A percentile compares a stretch with the other conserved stretches of the same genome.
These are phyloP conservation scores for Claviceps fusiformis DNA, from an alignment of 2,329 filamentous ascomycete species.

Conservation along the genomic window DNA sequence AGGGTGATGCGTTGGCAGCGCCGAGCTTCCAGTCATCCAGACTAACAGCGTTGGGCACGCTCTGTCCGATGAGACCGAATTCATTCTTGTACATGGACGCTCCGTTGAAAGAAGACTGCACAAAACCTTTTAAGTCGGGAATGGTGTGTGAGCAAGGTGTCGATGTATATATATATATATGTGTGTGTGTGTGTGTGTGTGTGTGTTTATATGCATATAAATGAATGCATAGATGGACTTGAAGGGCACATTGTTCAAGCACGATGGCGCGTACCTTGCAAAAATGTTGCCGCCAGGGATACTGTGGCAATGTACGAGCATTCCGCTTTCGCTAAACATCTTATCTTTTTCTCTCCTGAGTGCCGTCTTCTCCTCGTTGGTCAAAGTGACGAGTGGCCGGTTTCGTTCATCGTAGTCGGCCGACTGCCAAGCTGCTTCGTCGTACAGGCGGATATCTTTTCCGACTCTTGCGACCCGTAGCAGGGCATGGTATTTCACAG, in stretches of 20 bases:
- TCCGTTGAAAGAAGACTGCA: conserved; percentile 30
- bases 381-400: conserved; percentile 19
- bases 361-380: conserved; percentile 22
- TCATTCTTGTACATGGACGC: conserved; percentile 20
- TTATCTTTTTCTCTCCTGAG: conserved; percentile 24
- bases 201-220: no score
- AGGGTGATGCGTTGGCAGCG: conserved; percentile 25
- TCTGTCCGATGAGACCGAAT: conserved; percentile 9
- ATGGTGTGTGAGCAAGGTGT: background rate
- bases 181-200: no score
- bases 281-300: conserved; percentile 28
- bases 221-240: background rate
- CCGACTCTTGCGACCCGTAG: conserved; percentile 27
- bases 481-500: conserved; percentile 17
- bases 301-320: conserved; percentile 26
- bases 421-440: conserved; percentile 19
- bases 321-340: conserved; percentile 25
- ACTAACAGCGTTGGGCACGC: conserved; percentile 1
- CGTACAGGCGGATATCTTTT: conserved; percentile 25
- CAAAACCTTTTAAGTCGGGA: conserved; percentile 19
- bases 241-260: background rate
- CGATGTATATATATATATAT: background rate
- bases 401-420: conserved; percentile 7
- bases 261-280: conserved; percentile 17
- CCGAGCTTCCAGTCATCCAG: conserved; percentile 24